Percentiles rank a stretch among this genome's conserved stretches.
These are phyloP conservation scores for Penicillium arizonense DNA, from an alignment of 495 filamentous ascomycete genomes.

Conservation along the genomic window DNA sequence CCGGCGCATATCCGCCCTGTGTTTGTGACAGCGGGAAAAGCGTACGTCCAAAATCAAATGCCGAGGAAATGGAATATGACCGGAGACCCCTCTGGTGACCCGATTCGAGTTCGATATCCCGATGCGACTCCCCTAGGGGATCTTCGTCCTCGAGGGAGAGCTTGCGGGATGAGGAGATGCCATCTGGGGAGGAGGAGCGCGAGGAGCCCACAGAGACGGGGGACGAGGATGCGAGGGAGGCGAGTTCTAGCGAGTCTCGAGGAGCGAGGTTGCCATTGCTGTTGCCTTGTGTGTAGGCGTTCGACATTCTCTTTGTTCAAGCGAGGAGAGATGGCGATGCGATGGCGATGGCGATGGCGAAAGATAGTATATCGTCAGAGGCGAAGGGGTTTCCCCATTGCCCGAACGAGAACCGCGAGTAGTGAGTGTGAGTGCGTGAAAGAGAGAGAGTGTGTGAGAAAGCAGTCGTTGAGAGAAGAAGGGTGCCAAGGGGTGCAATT, in stretches of 20 bases:
- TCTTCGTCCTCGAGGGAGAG: constrained; percentile 87
- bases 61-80: constrained; percentile 85
- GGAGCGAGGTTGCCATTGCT: constrained; percentile 37
- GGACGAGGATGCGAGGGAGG: constrained; percentile 81
- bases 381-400: constrained; percentile 21
- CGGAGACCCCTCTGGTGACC: constrained; percentile 55
- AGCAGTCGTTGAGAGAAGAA: neutral
- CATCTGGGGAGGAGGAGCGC: constrained; percentile 73
- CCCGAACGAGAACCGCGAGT: constrained; percentile 7
- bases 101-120: constrained; percentile 40
- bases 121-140: constrained; percentile 62
- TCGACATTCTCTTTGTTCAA: constrained; percentile 32
- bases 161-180: constrained; percentile 86
- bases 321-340: neutral
- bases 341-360: neutral
- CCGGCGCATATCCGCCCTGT: constrained; percentile 73
- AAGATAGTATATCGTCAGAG: constrained; percentile 9
- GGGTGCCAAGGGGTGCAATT: constrained; percentile 17
- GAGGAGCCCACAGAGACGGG: constrained; percentile 54
- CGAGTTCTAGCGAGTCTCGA: constrained; percentile 95
- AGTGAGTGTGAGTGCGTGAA: neutral
- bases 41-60: constrained; percentile 89
- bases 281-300: constrained; percentile 26
- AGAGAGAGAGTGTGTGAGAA: neutral
- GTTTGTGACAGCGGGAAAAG: constrained; percentile 92